These are phyloP conservation scores for Penicillium sp. DNA, from an alignment of 2,329 filamentous ascomycete species.

Conservation along the genomic window DNA sequence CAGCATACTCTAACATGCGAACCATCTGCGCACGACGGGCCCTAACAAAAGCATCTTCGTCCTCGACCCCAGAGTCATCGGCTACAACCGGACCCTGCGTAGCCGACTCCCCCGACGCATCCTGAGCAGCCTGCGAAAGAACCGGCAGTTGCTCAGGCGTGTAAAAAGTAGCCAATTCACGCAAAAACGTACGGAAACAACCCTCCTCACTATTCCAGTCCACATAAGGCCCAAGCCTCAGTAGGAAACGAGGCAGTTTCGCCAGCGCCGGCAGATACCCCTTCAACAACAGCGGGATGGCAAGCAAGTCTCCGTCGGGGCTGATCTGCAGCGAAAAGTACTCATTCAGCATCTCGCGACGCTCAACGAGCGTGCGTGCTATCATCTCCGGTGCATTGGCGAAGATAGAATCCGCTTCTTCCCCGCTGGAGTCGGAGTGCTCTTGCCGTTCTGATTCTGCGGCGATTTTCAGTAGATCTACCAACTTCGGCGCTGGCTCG, in stretches of 20 bases:
- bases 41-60: slow-evolving; percentile 47
- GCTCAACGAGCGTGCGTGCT: slow-evolving; percentile 66
- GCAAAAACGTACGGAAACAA: slow-evolving; percentile 83
- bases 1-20: slow-evolving; percentile 74
- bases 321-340: slow-evolving; percentile 89
- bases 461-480: slow-evolving; percentile 69
- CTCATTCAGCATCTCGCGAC: slow-evolving; percentile 82
- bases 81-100: not conserved
- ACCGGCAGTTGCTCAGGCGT: slow-evolving; percentile 79
- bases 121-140: slow-evolving; percentile 6
- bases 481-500: slow-evolving; percentile 69
- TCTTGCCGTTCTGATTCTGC: slow-evolving; percentile 67
- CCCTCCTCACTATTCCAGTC: slow-evolving; percentile 80
- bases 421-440: slow-evolving; percentile 20
- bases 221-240: slow-evolving; percentile 83
- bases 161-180: slow-evolving; percentile 85
- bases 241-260: slow-evolving; percentile 85
- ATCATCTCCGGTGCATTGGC: slow-evolving; percentile 66
- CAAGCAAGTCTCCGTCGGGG: slow-evolving; percentile 70
- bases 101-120: not conserved
- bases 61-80: slow-evolving; percentile 35
- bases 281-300: slow-evolving; percentile 81
- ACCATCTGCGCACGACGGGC: slow-evolving; percentile 66
- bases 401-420: slow-evolving; percentile 55
- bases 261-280: slow-evolving; percentile 82